A percentile compares a stretch with the other conserved stretches of the same genome.
phyloP scores from a whole-genome alignment of 2,329 filamentous ascomycete species.

The Paracoccidioides lutzii region DNA sequence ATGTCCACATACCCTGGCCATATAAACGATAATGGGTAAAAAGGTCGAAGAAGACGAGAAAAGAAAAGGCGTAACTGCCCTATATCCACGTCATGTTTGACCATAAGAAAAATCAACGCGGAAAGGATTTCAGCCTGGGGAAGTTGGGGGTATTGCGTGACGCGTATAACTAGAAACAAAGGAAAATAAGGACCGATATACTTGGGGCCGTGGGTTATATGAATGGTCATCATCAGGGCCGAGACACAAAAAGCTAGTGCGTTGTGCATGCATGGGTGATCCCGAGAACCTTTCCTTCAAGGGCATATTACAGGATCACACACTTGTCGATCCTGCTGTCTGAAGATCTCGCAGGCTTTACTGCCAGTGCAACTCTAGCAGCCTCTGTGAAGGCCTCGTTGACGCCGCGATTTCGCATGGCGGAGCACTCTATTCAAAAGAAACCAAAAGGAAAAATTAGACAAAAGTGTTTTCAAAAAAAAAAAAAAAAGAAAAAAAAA shows the following conservation, averaged over 20 bases:
- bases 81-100: background rate
- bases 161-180: background rate
- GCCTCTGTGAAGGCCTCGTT: constrained; percentile 98
- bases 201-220: background rate
- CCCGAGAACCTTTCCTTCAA: background rate
- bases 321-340: constrained; percentile 23
- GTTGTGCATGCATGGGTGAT: background rate
- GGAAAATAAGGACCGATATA: background rate
- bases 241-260: background rate
- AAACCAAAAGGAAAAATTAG: background rate
- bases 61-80: background rate
- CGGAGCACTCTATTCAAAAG: constrained; percentile 64
- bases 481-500: background rate
- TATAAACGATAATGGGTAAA: background rate
- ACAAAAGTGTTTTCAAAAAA: background rate
- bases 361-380: constrained; percentile 69
- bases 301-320: constrained; percentile 22
- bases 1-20: background rate
- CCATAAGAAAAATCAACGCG: constrained; percentile 6
- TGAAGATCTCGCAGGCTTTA: constrained; percentile 28
- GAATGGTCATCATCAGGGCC: too few relatives aligned
- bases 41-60: too few relatives aligned
- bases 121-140: background rate
- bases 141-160: background rate
- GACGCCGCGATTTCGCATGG: constrained; percentile 94